phyloP scores from a whole-genome alignment of 495 filamentous ascomycete species.

The Penicillium lividum region DNA sequence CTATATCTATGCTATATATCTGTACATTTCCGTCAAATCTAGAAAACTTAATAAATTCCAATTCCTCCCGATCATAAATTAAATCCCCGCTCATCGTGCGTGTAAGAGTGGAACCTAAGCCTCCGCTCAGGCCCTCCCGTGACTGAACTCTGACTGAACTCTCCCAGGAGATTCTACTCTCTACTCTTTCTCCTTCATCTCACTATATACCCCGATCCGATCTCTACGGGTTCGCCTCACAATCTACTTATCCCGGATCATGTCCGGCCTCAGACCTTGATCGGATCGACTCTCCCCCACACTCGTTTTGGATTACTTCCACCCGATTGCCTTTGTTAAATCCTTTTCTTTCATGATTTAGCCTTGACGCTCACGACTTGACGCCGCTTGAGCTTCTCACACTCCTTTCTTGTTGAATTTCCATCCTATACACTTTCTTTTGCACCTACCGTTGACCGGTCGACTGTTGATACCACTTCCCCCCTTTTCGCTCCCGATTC shows the following conservation, averaged over 20 bases:
- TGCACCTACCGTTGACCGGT: constrained; percentile 30
- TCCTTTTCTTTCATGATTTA: constrained; percentile 31
- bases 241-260: constrained; percentile 18
- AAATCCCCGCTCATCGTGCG: constrained; percentile 9
- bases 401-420: constrained; percentile 25
- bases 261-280: constrained; percentile 27
- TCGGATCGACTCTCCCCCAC: constrained; percentile 14
- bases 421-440: constrained; percentile 14
- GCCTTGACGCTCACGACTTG: constrained; percentile 44
- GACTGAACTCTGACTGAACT: background rate
- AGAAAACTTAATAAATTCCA: too few relatives aligned
- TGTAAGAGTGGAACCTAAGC: constrained; percentile 3
- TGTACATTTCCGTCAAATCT: background rate
- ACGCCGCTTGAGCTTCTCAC: constrained; percentile 41
- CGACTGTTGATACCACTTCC: constrained; percentile 21
- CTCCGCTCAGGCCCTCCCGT: constrained; percentile 14
- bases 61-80: background rate
- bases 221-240: constrained; percentile 14
- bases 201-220: constrained; percentile 5
- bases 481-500: constrained; percentile 12
- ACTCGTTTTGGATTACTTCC: constrained; percentile 20
- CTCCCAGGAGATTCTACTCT: constrained; percentile 11
- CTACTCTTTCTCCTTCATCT: constrained; percentile 14
- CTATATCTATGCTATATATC: background rate
- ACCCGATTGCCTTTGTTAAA: constrained; percentile 3